Conservation (phyloP, 306 rosid species). For the Vigna hirtella region DNA sequence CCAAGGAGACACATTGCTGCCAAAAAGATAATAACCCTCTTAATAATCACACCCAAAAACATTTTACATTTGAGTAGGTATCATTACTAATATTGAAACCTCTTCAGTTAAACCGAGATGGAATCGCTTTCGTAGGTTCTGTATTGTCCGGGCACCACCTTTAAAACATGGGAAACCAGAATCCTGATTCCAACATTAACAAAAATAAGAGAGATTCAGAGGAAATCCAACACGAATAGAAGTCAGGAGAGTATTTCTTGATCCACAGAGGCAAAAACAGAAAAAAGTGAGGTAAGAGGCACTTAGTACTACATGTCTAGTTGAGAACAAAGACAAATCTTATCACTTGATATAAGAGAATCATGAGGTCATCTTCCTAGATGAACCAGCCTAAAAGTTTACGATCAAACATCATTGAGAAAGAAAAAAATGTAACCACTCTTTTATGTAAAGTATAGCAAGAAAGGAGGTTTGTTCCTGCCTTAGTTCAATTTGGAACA, state of each 20-base stretch:
- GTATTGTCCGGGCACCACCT: conserved; percentile 97
- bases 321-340: conserved; percentile 9
- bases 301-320: not conserved
- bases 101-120: conserved; percentile 96
- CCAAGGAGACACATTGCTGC: conserved; percentile 99
- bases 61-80: not conserved
- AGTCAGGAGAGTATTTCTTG: conserved; percentile 2
- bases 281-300: not conserved
- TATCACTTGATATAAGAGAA: conserved; percentile 25
- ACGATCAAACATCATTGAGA: conserved; percentile 27
- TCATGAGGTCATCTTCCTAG: conserved; percentile 7
- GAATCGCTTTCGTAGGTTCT: conserved; percentile 91
- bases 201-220: conserved; percentile 37
- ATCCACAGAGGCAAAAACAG: not conserved
- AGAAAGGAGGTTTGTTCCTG: not conserved
- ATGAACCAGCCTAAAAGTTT: conserved; percentile 28
- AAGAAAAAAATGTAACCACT: conserved; percentile 10
- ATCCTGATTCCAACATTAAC: conserved; percentile 65
- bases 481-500: conserved; percentile 3
- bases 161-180: conserved; percentile 98
- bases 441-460: not conserved
- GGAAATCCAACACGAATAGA: conserved; percentile 21
- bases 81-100: conserved; percentile 58
- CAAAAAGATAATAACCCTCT: conserved; percentile 13
- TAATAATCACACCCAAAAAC: conserved; percentile 41